Evolutionary conservation across 129 eudicot genomes (phyloP).

Genomic region (Lonicera japonica): DNA sequence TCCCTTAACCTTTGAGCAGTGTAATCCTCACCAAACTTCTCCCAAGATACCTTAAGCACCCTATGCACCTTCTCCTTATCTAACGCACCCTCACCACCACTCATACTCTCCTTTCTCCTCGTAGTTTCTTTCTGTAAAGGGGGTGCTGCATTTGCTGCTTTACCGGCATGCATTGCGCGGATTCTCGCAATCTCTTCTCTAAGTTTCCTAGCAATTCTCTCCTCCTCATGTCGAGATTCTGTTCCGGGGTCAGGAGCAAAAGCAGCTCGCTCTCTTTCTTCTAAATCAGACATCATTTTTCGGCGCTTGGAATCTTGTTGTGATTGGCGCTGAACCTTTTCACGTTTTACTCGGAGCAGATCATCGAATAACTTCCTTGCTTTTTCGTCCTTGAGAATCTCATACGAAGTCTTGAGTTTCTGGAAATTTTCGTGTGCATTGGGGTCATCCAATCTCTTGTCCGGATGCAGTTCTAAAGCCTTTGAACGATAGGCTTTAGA

Average conservation of each 20-base stretch:
- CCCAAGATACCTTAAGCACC: constrained; percentile 81
- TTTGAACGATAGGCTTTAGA: constrained; percentile 58
- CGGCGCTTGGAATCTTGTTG: constrained; percentile 61
- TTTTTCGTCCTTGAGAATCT: constrained; percentile 68
- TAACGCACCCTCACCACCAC: constrained; percentile 28
- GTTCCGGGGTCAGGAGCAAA: constrained; percentile 36
- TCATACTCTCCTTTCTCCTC: constrained; percentile 17
- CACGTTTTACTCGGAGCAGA: constrained; percentile 49
- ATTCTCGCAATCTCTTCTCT: constrained; percentile 61
- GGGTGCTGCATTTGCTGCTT: constrained; percentile 15
- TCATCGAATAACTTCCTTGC: constrained; percentile 70
- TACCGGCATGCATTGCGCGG: constrained; percentile 48
- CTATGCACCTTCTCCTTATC: constrained; percentile 60
- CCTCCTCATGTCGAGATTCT: constrained; percentile 57
- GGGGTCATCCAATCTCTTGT: constrained; percentile 70
- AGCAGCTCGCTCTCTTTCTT: constrained; percentile 65
- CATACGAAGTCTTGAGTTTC: constrained; percentile 59
- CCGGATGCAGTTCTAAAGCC: constrained; percentile 71
- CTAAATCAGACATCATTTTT: constrained; percentile 80
- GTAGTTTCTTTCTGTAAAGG: constrained; percentile 15
- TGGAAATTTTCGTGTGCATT: constrained; percentile 59
- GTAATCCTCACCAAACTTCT: constrained; percentile 58
- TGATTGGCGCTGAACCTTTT: constrained; percentile 43
- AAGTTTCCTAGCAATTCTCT: constrained; percentile 46
- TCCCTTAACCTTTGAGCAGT: constrained; percentile 47